Evolutionary conservation across 75 land plant genomes (phyloP).

Genomic region (Cryptomeria japonica): DNA sequence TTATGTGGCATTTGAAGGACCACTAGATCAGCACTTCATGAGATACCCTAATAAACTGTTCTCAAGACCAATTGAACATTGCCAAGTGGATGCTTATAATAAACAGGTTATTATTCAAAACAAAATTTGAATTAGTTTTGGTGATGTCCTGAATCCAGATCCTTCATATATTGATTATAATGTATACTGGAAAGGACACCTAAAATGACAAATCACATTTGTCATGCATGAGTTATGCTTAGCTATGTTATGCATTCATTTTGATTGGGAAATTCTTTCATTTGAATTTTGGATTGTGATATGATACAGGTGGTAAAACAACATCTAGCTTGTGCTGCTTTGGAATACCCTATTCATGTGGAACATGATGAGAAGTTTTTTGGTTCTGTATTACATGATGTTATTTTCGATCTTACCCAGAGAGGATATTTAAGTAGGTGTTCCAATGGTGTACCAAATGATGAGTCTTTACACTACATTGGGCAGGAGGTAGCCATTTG

Average conservation of each 20-base stretch:
- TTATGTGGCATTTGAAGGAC: conserved; percentile 96
- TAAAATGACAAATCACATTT: not conserved
- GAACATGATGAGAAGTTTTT: conserved; percentile 78
- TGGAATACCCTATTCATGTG: conserved; percentile 74
- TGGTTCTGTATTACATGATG: conserved; percentile 65
- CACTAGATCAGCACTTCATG: conserved; percentile 98
- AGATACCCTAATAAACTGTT: conserved; percentile 84
- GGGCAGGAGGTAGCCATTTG: conserved; percentile 72
- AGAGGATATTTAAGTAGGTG: conserved; percentile 61
- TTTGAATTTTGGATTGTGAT: not conserved
- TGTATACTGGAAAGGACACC: not conserved
- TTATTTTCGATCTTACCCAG: conserved; percentile 52
- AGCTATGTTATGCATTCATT: not conserved
- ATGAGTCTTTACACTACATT: conserved; percentile 74
- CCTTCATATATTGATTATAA: not conserved
- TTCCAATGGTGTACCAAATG: conserved; percentile 36
- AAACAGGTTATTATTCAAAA: conserved; percentile 49
- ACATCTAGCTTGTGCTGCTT: conserved; percentile 87
- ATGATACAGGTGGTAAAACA: conserved; percentile 77
- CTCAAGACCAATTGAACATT: conserved; percentile 74
- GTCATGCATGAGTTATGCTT: not conserved
- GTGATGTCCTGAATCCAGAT: not conserved
- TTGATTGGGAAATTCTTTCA: not conserved
- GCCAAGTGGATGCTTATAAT: conserved; percentile 86
- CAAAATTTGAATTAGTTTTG: not conserved